A percentile compares a stretch with the other conserved stretches of the same genome.
Conservation (phyloP, 805 yeast genomes). For the Torulaspora quercuum region DNA sequence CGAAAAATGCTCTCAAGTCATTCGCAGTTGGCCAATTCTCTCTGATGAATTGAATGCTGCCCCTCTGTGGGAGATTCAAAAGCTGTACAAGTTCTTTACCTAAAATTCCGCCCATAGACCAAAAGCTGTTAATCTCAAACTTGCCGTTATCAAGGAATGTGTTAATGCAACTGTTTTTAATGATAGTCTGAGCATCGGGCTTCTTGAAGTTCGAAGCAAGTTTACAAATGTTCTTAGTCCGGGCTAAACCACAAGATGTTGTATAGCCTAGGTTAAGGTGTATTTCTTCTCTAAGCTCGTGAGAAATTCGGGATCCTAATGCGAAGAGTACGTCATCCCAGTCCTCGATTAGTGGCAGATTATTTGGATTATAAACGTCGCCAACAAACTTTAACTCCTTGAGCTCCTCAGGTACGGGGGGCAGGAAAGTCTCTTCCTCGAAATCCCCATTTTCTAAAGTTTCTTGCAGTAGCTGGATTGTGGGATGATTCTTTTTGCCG, state of each 20-base stretch:
- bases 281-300: constrained; percentile 52
- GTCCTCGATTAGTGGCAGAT: constrained; percentile 37
- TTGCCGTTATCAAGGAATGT: constrained; percentile 50
- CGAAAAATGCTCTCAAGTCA: constrained; percentile 25
- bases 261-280: constrained; percentile 63
- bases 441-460: constrained; percentile 27
- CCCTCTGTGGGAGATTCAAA: constrained; percentile 49
- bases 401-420: constrained; percentile 24
- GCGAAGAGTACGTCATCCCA: constrained; percentile 81
- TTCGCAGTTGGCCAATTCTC: constrained; percentile 43
- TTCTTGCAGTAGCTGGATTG: constrained; percentile 17
- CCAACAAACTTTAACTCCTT: constrained; percentile 25
- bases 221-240: constrained; percentile 76
- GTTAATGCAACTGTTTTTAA: constrained; percentile 47
- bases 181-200: constrained; percentile 81
- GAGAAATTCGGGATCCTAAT: constrained; percentile 61
- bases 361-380: constrained; percentile 18
- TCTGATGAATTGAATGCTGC: constrained; percentile 50
- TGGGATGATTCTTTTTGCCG: constrained; percentile 4
- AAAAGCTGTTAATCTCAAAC: constrained; percentile 68
- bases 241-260: constrained; percentile 84
- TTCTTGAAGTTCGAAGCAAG: constrained; percentile 81
- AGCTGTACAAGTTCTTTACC: constrained; percentile 58
- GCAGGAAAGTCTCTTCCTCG: constrained; percentile 25
- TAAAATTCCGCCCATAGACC: constrained; percentile 88